Base-by-base conservation (phyloP, 306 rosid species). In the Malus domestica region DNA sequence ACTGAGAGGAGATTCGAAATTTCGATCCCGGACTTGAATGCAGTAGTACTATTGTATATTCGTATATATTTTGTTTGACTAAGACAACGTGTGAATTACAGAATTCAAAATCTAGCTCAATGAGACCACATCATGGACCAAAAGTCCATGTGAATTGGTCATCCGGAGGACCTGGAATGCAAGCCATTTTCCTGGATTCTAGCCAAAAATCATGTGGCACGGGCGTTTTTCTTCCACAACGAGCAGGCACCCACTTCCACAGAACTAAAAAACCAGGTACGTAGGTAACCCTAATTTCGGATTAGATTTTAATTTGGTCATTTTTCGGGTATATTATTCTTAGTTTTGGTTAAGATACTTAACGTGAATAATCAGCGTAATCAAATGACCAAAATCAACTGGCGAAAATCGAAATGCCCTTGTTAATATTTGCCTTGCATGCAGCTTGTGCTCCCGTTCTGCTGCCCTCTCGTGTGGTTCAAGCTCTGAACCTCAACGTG, bases 201-300 rank as follows among this genome's bases (percentile, higher is more conserved):
- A 68, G 77, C 70, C 79, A 77, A 67, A 82, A 72, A 72, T 85
- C 90, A 19, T 70, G 90, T 58, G 98, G 98, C 51, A 91, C 97
- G 6, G 96, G 98, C 32, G 93, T 93, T 22, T 93, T 91, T 79
- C 91, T 93, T 76, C 98, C 98, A 11, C 96, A 88, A 32, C 69
- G 76, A 57, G 69, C 81, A 15, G 88, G 80, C 84, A 25, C 85
- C 78, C 80, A 78, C 70, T 71, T 70, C 74, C 82, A 79, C 70
- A 80, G 86, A 76, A 81, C 59, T 49, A 79, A 85, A 73, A 91
- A 86, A 80, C 91, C 96, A 77, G 91, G 97, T 93, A 22, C 1
- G 13, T 16, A 78, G 6, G 27, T 15, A 15, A 49, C 55, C 55
- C 55, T 49, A 49, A 49, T 49, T 49, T 49, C 55, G 55, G 55